Conservation (phyloP, 2,329 filamentous ascomycete species). For the Talaromyces pinophilus region DNA sequence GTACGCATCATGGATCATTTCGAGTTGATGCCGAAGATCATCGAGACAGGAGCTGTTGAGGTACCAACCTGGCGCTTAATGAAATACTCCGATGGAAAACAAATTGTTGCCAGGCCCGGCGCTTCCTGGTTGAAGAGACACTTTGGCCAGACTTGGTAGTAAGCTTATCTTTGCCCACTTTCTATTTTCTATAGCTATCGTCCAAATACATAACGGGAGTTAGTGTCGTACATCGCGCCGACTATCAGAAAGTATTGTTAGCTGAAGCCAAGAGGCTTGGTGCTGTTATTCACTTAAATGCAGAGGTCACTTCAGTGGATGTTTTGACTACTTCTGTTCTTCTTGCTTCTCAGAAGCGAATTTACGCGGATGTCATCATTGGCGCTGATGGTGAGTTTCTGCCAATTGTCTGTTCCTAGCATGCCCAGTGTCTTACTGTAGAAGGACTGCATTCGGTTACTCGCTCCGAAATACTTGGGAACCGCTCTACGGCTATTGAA, state of each 20-base stretch:
- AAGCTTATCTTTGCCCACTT: background rate
- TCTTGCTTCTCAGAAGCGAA: background rate
- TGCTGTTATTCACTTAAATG: conserved; percentile 5
- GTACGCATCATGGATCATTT: conserved; percentile 30
- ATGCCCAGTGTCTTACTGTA: background rate
- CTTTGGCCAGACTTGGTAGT: background rate
- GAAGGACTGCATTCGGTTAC: background rate
- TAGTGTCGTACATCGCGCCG: conserved; percentile 46
- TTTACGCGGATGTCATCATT: background rate
- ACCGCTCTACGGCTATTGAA: conserved; percentile 47
- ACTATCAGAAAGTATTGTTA: conserved; percentile 41
- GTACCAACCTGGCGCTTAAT: background rate
- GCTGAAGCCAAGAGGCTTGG: conserved; percentile 17
- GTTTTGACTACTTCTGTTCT: background rate
- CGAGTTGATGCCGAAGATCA: conserved; percentile 21
- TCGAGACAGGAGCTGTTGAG: background rate
- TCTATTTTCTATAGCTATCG: background rate
- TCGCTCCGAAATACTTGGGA: background rate
- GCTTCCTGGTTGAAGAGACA: background rate
- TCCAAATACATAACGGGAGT: background rate
- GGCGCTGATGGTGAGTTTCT: background rate
- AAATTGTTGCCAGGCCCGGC: background rate
- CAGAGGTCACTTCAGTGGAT: conserved; percentile 3
- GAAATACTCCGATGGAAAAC: background rate
- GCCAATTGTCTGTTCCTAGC: background rate